Conservation (phyloP, 768 basidiomycete genomes). For the Ramaria rubella region DNA sequence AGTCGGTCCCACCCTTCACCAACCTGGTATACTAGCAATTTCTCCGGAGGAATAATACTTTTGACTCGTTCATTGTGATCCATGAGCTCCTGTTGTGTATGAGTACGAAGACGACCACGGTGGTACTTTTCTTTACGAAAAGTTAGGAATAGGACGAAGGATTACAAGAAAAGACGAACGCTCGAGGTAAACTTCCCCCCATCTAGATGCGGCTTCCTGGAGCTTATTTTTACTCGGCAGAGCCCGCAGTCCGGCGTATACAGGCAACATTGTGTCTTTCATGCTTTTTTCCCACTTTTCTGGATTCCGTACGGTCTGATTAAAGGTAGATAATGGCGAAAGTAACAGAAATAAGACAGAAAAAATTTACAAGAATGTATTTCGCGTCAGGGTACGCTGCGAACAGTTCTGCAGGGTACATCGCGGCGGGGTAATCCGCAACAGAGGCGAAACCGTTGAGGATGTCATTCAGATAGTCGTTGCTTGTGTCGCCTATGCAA, state of each 20-base stretch:
- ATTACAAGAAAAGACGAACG: background rate
- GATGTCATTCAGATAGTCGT: background rate
- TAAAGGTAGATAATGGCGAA: background rate
- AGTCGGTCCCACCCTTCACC: conserved; percentile 3
- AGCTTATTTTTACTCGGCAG: background rate
- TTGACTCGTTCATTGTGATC: conserved; percentile 6
- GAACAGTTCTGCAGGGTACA: background rate
- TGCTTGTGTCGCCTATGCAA: too few relatives aligned
- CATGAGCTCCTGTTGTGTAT: conserved; percentile 1
- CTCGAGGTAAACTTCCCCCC: background rate
- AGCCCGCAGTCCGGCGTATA: background rate
- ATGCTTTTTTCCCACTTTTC: conserved; percentile 9
- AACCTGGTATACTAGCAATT: background rate
- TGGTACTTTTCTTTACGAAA: background rate
- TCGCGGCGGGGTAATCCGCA: background rate
- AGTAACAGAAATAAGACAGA: background rate
- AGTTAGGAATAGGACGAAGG: background rate
- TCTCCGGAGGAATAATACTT: conserved; percentile 1
- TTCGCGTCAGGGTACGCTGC: conserved; percentile 8
- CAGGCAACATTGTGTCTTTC: background rate
- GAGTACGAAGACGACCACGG: background rate
- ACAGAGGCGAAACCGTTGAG: background rate
- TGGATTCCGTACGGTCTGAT: background rate
- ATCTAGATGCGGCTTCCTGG: background rate
- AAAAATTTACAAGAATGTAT: conserved; percentile 2